Base-by-base conservation (phyloP, 768 basidiomycete genomes). In the Trametes coccinea region DNA sequence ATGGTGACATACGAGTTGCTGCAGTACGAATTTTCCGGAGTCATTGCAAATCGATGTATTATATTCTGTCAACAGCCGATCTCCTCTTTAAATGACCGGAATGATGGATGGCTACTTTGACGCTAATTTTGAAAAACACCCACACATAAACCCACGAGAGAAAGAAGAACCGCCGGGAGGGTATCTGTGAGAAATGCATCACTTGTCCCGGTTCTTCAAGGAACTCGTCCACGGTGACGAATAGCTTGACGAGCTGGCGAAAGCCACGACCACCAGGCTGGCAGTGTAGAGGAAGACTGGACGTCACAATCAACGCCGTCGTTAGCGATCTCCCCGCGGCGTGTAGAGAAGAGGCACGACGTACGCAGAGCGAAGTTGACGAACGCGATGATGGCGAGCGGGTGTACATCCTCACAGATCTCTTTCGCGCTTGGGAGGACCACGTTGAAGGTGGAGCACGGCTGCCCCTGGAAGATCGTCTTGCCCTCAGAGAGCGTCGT, bases 401-500 rank as follows among this genome's bases (percentile, higher is more conserved):
- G 59, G 29, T 60, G 52, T 1, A 54, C 27, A 17, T 54, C 59
- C 3, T 54, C 53, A 27, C 59, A 60, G 27, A 60, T 54, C 14
- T 53, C 40, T 16, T 48, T 53, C 2, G 51, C 34, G 14, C 4
- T 33, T 7, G 46, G 37, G 9, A 53, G 16, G 0, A 39, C 40
- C 2, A 41, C 29, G 37, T 49, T 10, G 53, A 47, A 60, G 2
- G 33, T 37, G 39, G 29, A 30, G n/a, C 59, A 53, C 2, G 44
- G 17, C 9, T 37, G 7, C 3, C 37, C 37, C 46, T 47, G 46
- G 45, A 60, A 53, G 29, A 60, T 39, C 37, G 9, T 47, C 6
- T 53, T 53, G 29, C 45, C 59, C n/a, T 60, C 45, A 2, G 59
- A 53, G 3, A 60, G 46, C 6, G 59, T 60, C 16, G 53, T 53